These are phyloP conservation scores for Trichosporon sp. DNA, from an alignment of 1,284 basidiomycete species.

Conservation along the genomic window DNA sequence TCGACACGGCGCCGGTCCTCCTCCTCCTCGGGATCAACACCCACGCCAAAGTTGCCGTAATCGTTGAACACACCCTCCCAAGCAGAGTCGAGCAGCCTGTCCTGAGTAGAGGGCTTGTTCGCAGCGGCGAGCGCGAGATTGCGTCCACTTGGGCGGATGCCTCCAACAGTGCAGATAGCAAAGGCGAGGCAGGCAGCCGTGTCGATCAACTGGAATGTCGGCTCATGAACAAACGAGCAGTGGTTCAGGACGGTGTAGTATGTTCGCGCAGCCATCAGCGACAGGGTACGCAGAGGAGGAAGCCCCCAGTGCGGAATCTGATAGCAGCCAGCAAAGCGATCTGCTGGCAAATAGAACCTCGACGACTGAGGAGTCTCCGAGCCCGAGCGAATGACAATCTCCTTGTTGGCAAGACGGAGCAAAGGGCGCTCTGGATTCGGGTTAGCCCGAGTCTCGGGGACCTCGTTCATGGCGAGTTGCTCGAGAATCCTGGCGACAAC, in stretches of 20 bases:
- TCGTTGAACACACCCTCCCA: constrained; percentile 16
- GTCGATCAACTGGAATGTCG: constrained; percentile 48
- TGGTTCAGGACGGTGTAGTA: constrained; percentile 48
- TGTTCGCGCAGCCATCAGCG: constrained; percentile 47
- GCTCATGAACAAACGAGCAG: constrained; percentile 48
- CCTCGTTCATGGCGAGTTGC: constrained; percentile 37
- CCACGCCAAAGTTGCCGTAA: constrained; percentile 7
- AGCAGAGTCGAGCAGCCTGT: constrained; percentile 1
- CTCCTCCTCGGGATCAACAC: constrained; percentile 12
- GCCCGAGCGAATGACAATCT: constrained; percentile 11
- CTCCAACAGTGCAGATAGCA: constrained; percentile 50
- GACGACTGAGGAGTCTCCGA: constrained; percentile 12
- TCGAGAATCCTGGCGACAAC: constrained; percentile 32
- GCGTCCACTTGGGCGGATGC: constrained; percentile 24
- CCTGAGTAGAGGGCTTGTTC: background rate
- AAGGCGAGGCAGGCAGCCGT: constrained; percentile 48
- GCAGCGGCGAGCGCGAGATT: constrained; percentile 4
- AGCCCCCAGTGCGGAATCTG: constrained; percentile 50
- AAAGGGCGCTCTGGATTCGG: constrained; percentile 45
- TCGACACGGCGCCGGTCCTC: constrained; percentile 23
- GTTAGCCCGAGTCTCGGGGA: constrained; percentile 37
- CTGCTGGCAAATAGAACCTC: constrained; percentile 39
- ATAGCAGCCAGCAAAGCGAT: constrained; percentile 48
- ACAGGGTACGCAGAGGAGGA: constrained; percentile 45
- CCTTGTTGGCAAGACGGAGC: constrained; percentile 30